Evolutionary conservation across 257 asterid species (phyloP).

Genomic region (Ilex asprella): DNA sequence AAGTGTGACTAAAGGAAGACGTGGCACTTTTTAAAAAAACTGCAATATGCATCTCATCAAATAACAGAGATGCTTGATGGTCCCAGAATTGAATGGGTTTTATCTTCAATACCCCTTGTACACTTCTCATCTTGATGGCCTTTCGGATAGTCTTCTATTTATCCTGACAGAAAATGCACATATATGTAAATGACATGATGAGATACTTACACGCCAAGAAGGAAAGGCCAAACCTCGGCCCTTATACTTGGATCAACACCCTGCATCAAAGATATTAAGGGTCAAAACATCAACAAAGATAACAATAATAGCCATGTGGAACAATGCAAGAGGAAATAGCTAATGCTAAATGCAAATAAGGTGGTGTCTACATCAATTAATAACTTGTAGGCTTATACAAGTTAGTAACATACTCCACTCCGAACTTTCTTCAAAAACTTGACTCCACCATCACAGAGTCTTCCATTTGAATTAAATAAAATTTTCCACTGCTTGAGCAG

Average conservation of each 20-base stretch:
- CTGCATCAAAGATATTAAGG: conserved; percentile 31
- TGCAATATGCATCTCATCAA: no score
- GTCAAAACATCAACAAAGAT: not conserved
- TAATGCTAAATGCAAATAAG: not conserved
- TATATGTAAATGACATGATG: not conserved
- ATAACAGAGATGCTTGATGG: no score
- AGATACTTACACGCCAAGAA: conserved; percentile 73
- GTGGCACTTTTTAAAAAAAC: no score
- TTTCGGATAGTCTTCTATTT: not conserved
- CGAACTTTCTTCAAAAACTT: conserved; percentile 84
- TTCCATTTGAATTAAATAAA: conserved; percentile 64
- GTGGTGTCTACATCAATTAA: not conserved
- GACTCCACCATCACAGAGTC: conserved; percentile 72
- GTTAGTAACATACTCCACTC: conserved; percentile 53
- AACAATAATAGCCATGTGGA: not conserved
- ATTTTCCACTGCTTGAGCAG: conserved; percentile 69
- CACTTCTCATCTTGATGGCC: not conserved
- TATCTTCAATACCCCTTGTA: not conserved
- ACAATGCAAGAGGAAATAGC: not conserved
- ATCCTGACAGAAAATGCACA: not conserved
- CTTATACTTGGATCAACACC: conserved; percentile 92
- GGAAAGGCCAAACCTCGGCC: conserved; percentile 93
- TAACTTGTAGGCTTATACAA: not conserved
- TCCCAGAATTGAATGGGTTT: not conserved
- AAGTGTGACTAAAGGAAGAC: no score